Base-by-base conservation (phyloP, 371 early-diverging fungal genomes). In the Mucor irregularis region DNA sequence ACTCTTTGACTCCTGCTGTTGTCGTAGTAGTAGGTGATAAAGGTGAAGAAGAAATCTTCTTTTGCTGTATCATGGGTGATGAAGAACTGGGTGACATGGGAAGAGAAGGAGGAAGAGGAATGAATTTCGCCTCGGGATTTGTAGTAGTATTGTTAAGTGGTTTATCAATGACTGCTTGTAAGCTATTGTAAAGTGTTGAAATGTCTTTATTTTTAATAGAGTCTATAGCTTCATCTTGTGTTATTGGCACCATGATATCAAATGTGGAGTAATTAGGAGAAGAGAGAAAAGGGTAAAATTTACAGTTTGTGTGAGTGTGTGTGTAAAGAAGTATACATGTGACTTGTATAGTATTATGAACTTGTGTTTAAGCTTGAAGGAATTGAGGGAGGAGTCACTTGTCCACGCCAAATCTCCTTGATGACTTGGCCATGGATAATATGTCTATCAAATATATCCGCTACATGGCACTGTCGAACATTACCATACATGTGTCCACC, bases 141-240 rank as follows among this genome's bases (percentile, higher is more conserved):
- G 29, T 44, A 31, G 54, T 40, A 28, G 45, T 69, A 44, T 71
- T 65, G 43, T 69, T 73, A 35, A 45, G 44, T 39, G 56, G 48
- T 40, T 76, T 76, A 38, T 80, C 79, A 56, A 81, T 80, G 46
- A 73, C 76, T 16, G 82, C 76, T 56, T 82, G 80, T 37, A 84
- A 59, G 33, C 78, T 76, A 7, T 80, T 76, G 49, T 84, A 84
- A 0, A 84, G 68, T 31, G 76, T 74, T 42, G 80, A 75, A 61
- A 84, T 84, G 53, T 81, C 78, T 58, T 80, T 74, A 10, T 71
- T 68, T 28, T 74, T 72, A 7, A 11, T 8, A 16, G 54, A 29
- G 17, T 29, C 47, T 19, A 46, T 30, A 19, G 22, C 28, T 5
- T 29, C 17, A 8, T 19, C 6, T 5, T 30, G 14, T 11, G 8